Evolutionary conservation across 2,329 filamentous ascomycete genomes (phyloP), one percentile per base, ranked within the genome.

Genomic region (Colletotrichum salicis): DNA sequence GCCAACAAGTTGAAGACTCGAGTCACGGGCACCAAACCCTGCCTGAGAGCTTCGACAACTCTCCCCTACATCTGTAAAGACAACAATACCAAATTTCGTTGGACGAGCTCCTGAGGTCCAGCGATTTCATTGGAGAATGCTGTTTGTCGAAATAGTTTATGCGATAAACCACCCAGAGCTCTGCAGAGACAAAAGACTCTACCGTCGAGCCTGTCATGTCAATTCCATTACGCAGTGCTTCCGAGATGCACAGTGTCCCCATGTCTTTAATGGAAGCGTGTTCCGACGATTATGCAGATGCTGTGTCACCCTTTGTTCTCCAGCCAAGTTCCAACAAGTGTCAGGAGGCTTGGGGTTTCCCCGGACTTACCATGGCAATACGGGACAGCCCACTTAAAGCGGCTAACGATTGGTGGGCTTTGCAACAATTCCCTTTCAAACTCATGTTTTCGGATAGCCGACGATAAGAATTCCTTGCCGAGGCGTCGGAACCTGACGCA

Each of bases 381-480:
- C 35, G 19, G 33, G 19, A 11, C 7, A 68, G 58, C 65, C 65
- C 65, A 57, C 45, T 66, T 48, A 24, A 66, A 24, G 13, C 55
- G 45, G 10, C 55, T 59, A 45, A 8, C 15, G 24, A 66, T 59
- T 54, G 61, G 55, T 60, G 27, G n/a, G 24, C 48, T 7, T 12
- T n/a, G n/a, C 10, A 8, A 12, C 41, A 63, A 6, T 51, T 22
- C 5, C 12, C 33, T 27, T 54, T 24, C 45, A n/a, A n/a, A 45
- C 13, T 22, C 41, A 48, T 55, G 45, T 12, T 60, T 60, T 48
- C 67, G 45, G 33, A 61, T 48, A 66, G 48, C 67, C 63, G 51
- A 70, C 48, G 68, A 70, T 67, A 58, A 67, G 51, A 24, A 13
- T 57, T 33, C 68, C 51, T 62, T 48, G 67, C 54, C 37, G n/a